A percentile compares a stretch with the other conserved stretches of the same genome.
Evolutionary conservation across 2,329 filamentous ascomycete genomes (phyloP).

Genomic region (Camillea tinctor): DNA sequence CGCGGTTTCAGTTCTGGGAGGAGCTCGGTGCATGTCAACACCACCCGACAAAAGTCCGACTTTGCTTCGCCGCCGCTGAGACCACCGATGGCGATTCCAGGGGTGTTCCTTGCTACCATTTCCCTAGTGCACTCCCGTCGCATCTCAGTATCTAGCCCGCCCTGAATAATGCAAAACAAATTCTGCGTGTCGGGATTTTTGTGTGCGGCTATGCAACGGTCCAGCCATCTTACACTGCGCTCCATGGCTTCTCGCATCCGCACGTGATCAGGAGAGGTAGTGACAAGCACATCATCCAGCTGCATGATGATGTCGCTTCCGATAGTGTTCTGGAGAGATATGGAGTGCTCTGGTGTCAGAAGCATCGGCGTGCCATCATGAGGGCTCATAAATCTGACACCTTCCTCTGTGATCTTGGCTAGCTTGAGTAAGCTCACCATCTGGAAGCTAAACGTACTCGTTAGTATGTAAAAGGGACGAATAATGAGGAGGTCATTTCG

Average conservation of each 20-base stretch:
- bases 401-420: constrained; percentile 91
- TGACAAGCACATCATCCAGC: constrained; percentile 95
- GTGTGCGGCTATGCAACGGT: constrained; percentile 90
- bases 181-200: constrained; percentile 81
- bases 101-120: constrained; percentile 89
- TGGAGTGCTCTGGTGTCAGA: constrained; percentile 95
- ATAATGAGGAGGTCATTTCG: too few species aligned
- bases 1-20: constrained; percentile 90
- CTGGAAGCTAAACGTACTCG: constrained; percentile 69
- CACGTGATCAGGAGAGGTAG: constrained; percentile 83
- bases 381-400: constrained; percentile 91
- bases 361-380: constrained; percentile 96
- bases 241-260: constrained; percentile 96
- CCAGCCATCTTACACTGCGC: constrained; percentile 90
- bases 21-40: constrained; percentile 78
- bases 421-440: constrained; percentile 97
- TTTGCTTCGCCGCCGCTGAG: constrained; percentile 95
- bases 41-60: constrained; percentile 85
- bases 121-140: constrained; percentile 77
- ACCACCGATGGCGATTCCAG: constrained; percentile 94
- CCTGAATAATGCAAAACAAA: constrained; percentile 98
- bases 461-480: constrained; percentile 1
- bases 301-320: constrained; percentile 99
- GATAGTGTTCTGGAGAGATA: constrained; percentile 92
- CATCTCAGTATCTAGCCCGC: constrained; percentile 85